A percentile compares a stretch with the other conserved stretches of the same genome.
These are phyloP conservation scores for Globisporangium rhizosaccharum DNA, from an alignment of 352 stramenopile species.

Conservation along the genomic window DNA sequence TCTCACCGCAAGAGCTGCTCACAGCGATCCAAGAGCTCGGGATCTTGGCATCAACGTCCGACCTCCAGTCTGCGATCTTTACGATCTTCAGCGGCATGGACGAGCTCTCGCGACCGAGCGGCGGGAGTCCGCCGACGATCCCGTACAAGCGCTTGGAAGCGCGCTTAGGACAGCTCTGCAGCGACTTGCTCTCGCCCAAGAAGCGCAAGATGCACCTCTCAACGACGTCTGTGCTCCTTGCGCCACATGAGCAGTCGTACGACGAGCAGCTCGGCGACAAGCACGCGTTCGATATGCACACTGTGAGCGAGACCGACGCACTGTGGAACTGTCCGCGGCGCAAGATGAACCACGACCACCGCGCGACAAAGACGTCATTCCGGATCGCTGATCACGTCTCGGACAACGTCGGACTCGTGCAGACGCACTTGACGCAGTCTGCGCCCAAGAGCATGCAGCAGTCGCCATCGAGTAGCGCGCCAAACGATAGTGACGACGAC, in stretches of 20 bases:
- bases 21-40: conserved; percentile 54
- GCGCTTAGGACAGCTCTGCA: conserved; percentile 46
- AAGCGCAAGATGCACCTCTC: conserved; percentile 61
- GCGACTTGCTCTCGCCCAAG: conserved; percentile 61
- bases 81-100: conserved; percentile 25
- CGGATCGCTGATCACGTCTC: conserved; percentile 42
- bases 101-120: background rate
- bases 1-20: conserved; percentile 42
- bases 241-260: conserved; percentile 40
- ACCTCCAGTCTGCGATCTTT: conserved; percentile 51
- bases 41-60: conserved; percentile 45
- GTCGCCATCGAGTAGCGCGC: background rate
- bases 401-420: conserved; percentile 12
- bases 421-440: conserved; percentile 10
- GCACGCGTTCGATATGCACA: conserved; percentile 32
- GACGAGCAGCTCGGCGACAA: conserved; percentile 16
- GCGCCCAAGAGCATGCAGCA: conserved; percentile 6
- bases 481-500: background rate
- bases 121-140: conserved; percentile 16
- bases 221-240: conserved; percentile 60
- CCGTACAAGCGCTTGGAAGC: conserved; percentile 41
- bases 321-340: conserved; percentile 64
- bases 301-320: conserved; percentile 35
- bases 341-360: conserved; percentile 56
- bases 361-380: conserved; percentile 49